Conservation (phyloP, 2,329 filamentous ascomycete species). For the Aspergillus glaucus region DNA sequence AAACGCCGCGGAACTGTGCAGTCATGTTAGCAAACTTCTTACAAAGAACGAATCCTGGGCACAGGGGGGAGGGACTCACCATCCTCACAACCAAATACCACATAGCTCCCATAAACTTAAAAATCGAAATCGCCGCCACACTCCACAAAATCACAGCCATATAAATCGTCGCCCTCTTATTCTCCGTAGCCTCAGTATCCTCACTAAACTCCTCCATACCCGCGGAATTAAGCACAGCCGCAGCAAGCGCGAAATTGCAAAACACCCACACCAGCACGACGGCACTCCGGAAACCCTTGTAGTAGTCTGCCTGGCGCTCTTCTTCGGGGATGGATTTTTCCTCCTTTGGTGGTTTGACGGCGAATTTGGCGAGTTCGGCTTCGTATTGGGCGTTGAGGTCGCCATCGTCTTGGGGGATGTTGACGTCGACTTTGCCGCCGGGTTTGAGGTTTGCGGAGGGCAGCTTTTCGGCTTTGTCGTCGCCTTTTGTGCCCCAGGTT, state of each 20-base stretch:
- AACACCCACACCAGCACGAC: constrained; percentile 97
- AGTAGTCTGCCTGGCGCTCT: constrained; percentile 96
- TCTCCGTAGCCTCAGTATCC: constrained; percentile 37
- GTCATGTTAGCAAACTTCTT: constrained; percentile 19
- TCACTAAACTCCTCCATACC: constrained; percentile 64
- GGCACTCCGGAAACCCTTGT: constrained; percentile 86
- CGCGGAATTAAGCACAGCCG: constrained; percentile 78
- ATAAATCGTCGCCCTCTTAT: constrained; percentile 67
- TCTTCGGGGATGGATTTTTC: constrained; percentile 43
- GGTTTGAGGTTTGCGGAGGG: constrained; percentile 85
- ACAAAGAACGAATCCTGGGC: not conserved
- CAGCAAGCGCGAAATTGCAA: constrained; percentile 81
- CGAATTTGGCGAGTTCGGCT: constrained; percentile 68
- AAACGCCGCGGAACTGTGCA: constrained; percentile 48
- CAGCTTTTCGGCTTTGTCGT: constrained; percentile 89
- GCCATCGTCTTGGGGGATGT: constrained; percentile 78
- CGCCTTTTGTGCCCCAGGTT: constrained; percentile 96
- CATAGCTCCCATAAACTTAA: constrained; percentile 80
- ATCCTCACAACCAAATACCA: constrained; percentile 89
- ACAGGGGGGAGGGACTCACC: constrained; percentile 51
- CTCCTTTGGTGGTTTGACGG: constrained; percentile 66
- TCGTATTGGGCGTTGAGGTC: constrained; percentile 96
- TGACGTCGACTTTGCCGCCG: constrained; percentile 88
- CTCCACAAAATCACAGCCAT: constrained; percentile 83
- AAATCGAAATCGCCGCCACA: constrained; percentile 73